phyloP scores from a whole-genome alignment of 2,329 filamentous ascomycete genomes.

The Sporothrix curviconia region DNA sequence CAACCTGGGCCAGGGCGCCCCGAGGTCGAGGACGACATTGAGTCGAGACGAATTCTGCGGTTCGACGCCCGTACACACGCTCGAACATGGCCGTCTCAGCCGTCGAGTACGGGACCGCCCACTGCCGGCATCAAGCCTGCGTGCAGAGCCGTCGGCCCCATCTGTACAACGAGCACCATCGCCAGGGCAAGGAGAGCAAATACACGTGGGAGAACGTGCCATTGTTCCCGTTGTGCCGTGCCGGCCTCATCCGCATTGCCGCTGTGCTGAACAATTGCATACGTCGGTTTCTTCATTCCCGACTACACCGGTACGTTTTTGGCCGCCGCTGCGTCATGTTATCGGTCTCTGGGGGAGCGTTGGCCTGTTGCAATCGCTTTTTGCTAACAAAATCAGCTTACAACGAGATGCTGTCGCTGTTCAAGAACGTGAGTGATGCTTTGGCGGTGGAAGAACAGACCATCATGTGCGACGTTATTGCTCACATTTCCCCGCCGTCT shows the following conservation, averaged over 20 bases:
- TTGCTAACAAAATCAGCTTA: conserved; percentile 67
- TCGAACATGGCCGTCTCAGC: conserved; percentile 72
- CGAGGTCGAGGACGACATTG: conserved; percentile 88
- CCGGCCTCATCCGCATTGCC: conserved; percentile 88
- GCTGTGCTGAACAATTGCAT: conserved; percentile 88
- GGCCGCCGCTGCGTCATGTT: neutral
- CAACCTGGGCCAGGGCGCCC: conserved; percentile 92
- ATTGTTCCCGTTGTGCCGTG: conserved; percentile 91
- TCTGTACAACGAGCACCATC: conserved; percentile 89
- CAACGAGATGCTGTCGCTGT: conserved; percentile 92
- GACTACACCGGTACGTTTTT: conserved; percentile 67
- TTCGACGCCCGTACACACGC: conserved; percentile 69
- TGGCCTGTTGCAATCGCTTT: neutral
- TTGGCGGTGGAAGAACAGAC: neutral
- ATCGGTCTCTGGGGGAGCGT: neutral
- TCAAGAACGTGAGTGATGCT: conserved; percentile 63
- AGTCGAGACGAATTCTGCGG: no score
- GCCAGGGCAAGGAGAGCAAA: conserved; percentile 76
- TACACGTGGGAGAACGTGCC: conserved; percentile 96
- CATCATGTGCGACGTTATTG: neutral
- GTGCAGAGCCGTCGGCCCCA: conserved; percentile 80
- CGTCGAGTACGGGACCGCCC: conserved; percentile 85
- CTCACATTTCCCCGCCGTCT: no score
- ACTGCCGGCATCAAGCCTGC: conserved; percentile 91
- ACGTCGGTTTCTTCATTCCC: conserved; percentile 88